These are phyloP conservation scores for Leishmania arabica DNA, from an alignment of 208 protist species.

Conservation along the genomic window DNA sequence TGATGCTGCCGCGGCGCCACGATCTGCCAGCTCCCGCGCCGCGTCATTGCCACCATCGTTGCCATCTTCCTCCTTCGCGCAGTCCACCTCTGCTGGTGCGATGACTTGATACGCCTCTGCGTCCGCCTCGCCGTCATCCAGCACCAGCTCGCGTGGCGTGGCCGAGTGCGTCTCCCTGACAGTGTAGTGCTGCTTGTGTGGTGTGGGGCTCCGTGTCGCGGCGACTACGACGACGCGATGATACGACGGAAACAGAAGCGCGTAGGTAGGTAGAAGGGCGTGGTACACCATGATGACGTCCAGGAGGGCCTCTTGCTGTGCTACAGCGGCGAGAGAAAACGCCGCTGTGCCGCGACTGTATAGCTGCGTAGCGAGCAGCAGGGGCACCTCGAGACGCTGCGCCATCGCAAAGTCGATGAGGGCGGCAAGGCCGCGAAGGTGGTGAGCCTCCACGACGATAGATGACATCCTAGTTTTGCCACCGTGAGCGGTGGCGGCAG, in stretches of 20 bases:
- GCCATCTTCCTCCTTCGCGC: not conserved
- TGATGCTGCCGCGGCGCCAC: constrained; percentile 1
- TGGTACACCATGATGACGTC: constrained; percentile 17
- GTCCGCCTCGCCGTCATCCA: not conserved
- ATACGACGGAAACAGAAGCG: constrained; percentile 27
- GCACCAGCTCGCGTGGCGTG: not conserved
- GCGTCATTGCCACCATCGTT: not conserved
- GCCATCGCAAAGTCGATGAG: constrained; percentile 24
- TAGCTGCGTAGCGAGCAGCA: not conserved
- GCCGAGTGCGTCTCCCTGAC: not conserved
- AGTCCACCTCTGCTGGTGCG: not conserved
- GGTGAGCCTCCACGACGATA: constrained; percentile 18
- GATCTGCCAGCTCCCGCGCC: not conserved
- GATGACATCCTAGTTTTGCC: not conserved
- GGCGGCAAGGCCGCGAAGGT: constrained; percentile 14
- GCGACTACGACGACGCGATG: constrained; percentile 9
- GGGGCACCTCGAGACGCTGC: constrained; percentile 3
- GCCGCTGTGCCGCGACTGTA: not conserved
- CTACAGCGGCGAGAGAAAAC: not conserved
- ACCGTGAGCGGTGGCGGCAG: not conserved
- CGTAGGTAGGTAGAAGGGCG: constrained; percentile 25
- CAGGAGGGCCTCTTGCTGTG: constrained; percentile 16
- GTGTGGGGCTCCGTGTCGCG: not conserved
- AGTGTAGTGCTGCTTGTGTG: not conserved
- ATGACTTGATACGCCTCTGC: not conserved